Evolutionary conservation across 2,329 filamentous ascomycete genomes (phyloP).

Genomic region (Fusarium pseudoanthophilum): DNA sequence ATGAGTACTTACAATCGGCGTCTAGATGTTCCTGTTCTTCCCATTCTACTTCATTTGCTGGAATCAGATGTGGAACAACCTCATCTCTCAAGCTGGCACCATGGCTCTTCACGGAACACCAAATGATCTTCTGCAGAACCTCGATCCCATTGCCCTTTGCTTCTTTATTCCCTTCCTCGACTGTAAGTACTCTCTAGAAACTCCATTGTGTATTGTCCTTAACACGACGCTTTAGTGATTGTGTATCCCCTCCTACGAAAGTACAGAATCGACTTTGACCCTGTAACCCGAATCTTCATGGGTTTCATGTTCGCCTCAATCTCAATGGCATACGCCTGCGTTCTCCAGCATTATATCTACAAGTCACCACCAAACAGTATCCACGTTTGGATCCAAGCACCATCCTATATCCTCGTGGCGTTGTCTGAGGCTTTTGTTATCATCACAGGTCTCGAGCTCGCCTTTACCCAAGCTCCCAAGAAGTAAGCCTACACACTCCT

Average conservation of each 20-base stretch:
- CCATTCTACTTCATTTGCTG: conserved; percentile 14
- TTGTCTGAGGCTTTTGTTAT: background rate
- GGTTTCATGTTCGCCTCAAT: conserved; percentile 8
- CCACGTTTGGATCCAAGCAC: conserved; percentile 1
- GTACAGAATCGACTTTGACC: conserved; percentile 8
- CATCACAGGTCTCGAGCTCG: conserved; percentile 4
- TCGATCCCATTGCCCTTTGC: background rate
- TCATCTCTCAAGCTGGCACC: conserved; percentile 1
- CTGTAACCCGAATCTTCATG: background rate
- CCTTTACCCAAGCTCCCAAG: background rate
- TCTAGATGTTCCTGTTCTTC: conserved; percentile 7
- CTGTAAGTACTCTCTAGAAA: too few species aligned
- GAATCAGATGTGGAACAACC: conserved; percentile 14
- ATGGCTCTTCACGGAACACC: conserved; percentile 9
- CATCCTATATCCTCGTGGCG: background rate
- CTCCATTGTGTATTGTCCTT: too few species aligned
- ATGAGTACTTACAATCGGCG: background rate
- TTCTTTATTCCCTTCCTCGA: conserved; percentile 11
- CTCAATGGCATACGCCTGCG: conserved; percentile 4
- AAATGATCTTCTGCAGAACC: background rate
- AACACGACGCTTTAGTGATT: background rate
- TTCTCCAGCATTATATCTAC: conserved; percentile 1
- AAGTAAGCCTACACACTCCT: background rate
- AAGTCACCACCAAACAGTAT: conserved; percentile 4
- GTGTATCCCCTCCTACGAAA: background rate